These are phyloP conservation scores for Quercus phellos DNA, from an alignment of 331 rosid genomes.

Conservation along the genomic window DNA sequence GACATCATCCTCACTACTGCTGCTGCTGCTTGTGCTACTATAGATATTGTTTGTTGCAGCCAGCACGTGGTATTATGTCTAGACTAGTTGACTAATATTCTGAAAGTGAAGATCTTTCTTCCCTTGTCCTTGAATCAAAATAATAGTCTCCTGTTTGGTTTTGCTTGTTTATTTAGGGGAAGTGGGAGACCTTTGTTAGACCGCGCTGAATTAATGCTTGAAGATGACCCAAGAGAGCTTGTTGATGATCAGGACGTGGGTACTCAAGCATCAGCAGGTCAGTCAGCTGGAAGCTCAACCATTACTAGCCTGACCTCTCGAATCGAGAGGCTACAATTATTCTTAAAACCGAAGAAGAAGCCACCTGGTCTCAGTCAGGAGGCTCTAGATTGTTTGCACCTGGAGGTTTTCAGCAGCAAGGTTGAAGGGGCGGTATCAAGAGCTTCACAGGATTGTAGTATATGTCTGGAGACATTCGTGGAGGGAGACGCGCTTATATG, in stretches of 20 bases:
- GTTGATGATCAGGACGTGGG: conserved; percentile 26
- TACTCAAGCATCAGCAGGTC: conserved; percentile 29
- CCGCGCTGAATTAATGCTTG: neutral
- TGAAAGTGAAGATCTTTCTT: neutral
- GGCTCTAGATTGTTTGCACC: conserved; percentile 46
- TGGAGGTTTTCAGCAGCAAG: conserved; percentile 39
- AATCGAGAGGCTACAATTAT: conserved; percentile 38
- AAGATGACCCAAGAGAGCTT: conserved; percentile 14
- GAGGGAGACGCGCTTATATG: conserved; percentile 58
- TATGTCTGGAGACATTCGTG: conserved; percentile 69
- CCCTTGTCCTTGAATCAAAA: neutral
- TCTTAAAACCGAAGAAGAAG: conserved; percentile 41
- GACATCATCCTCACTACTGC: too few species aligned
- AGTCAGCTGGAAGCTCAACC: conserved; percentile 15
- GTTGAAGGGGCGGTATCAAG: conserved; percentile 25
- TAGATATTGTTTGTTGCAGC: neutral
- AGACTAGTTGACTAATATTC: neutral
- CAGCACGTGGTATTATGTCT: neutral
- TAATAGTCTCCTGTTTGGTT: neutral
- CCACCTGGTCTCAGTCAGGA: conserved; percentile 74
- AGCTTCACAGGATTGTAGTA: conserved; percentile 58
- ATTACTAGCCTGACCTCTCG: conserved; percentile 42
- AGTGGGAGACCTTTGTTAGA: conserved; percentile 15
- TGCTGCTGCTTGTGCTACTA: too few species aligned
- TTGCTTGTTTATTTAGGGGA: conserved; percentile 27